phyloP scores from a whole-genome alignment of 2,329 filamentous ascomycete species.

The Pseudogymnoascus sp. region DNA sequence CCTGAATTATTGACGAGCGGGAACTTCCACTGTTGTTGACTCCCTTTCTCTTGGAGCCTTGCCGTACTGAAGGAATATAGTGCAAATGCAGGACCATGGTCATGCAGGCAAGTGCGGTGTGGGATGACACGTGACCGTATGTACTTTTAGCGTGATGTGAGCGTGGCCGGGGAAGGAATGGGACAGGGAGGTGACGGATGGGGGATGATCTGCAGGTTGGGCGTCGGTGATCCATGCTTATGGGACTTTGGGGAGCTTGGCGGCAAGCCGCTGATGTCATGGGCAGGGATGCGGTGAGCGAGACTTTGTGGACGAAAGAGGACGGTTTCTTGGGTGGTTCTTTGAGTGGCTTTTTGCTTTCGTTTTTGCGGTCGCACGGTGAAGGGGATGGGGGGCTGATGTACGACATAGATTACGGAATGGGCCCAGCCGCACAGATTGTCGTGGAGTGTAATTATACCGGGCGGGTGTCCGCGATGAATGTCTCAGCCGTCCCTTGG shows the following conservation, averaged over 20 bases:
- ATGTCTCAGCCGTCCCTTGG: background rate
- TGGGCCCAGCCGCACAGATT: background rate
- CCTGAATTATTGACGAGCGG: background rate
- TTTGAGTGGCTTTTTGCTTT: background rate
- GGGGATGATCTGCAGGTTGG: background rate
- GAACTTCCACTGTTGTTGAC: background rate
- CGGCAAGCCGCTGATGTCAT: slow-evolving; percentile 4
- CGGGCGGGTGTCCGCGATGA: background rate
- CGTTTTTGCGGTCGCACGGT: background rate
- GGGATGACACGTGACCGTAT: slow-evolving; percentile 1
- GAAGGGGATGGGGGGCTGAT: background rate
- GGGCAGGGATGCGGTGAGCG: background rate
- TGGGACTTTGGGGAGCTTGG: background rate
- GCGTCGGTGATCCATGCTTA: background rate
- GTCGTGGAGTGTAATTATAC: background rate
- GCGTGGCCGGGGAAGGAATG: slow-evolving; percentile 1
- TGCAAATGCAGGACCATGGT: background rate
- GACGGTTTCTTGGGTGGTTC: background rate
- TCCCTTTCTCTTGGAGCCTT: background rate
- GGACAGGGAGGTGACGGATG: background rate
- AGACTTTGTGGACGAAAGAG: background rate
- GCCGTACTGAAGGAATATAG: background rate
- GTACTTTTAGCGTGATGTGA: background rate
- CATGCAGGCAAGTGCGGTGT: background rate
- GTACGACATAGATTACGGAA: slow-evolving; percentile 6